Percentiles rank a stretch among this genome's conserved stretches.
phyloP scores from a whole-genome alignment of 1,284 basidiomycete genomes.

The Abortiporus biennis region DNA sequence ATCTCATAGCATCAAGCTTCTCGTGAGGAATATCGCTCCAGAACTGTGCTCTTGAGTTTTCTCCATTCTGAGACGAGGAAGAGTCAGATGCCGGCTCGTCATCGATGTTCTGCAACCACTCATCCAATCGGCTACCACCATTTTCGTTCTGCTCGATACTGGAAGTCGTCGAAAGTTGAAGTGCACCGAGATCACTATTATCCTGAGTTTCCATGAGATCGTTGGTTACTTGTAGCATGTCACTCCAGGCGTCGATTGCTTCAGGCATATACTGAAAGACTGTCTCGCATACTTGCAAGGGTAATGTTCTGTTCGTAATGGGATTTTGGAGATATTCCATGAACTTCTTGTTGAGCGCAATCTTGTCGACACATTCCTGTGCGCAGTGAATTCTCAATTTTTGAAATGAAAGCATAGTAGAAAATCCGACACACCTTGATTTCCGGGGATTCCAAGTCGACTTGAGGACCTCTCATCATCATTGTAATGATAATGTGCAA shows the following conservation, averaged over 20 bases:
- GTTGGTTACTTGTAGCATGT: conserved; percentile 29
- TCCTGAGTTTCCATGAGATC: conserved; percentile 11
- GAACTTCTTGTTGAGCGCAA: conserved; percentile 10
- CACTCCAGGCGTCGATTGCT: conserved; percentile 29
- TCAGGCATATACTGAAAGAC: conserved; percentile 8
- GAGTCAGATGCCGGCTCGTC: no score
- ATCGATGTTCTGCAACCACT: conserved; percentile 16
- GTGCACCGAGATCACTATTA: background rate
- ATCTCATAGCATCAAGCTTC: no score
- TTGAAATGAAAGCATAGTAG: no score
- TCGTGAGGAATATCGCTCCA: no score
- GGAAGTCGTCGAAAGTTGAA: no score
- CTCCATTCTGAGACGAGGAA: no score
- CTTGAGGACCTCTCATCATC: no score
- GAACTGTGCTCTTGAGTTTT: no score
- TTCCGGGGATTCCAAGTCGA: background rate
- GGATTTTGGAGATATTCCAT: conserved; percentile 5
- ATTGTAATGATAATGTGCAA: no score
- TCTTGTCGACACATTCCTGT: conserved; percentile 6
- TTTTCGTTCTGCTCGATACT: background rate
- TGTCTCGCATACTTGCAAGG: background rate
- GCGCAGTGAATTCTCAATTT: no score
- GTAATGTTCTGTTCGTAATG: background rate
- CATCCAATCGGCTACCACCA: background rate
- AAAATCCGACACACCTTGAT: conserved; percentile 3